A percentile compares a stretch with the other conserved stretches of the same genome.
These are phyloP conservation scores for Komagataella pastoris DNA, from an alignment of 805 yeast species.

Conservation along the genomic window DNA sequence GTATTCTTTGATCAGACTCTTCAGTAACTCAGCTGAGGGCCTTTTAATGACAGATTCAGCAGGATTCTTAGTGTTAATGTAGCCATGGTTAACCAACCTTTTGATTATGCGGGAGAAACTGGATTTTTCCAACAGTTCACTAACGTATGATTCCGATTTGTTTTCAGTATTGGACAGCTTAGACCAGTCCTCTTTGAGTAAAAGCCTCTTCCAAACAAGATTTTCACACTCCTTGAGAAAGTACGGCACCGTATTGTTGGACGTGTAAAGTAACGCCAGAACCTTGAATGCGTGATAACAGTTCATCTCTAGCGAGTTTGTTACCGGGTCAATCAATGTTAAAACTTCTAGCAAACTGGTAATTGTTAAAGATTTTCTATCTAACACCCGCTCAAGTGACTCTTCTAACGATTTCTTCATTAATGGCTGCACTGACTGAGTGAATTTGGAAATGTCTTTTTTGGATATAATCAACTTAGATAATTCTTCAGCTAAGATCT, in stretches of 20 bases:
- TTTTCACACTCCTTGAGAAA: slow-evolving; percentile 11
- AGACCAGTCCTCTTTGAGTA: slow-evolving; percentile 40
- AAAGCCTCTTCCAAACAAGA: slow-evolving; percentile 46
- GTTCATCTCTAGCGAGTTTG: slow-evolving; percentile 12
- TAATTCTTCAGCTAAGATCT: slow-evolving; percentile 5
- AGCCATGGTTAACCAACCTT: slow-evolving; percentile 3
- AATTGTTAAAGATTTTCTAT: slow-evolving; percentile 24
- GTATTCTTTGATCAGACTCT: not conserved
- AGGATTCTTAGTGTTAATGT: slow-evolving; percentile 1
- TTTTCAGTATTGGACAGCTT: slow-evolving; percentile 17
- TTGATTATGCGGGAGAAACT: slow-evolving; percentile 17
- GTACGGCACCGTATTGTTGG: slow-evolving; percentile 8
- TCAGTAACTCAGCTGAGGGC: not conserved
- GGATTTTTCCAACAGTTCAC: slow-evolving; percentile 6
- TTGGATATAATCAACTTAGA: slow-evolving; percentile 12
- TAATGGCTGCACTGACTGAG: slow-evolving; percentile 8
- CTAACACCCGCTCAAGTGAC: slow-evolving; percentile 17
- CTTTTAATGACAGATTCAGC: slow-evolving; percentile 2
- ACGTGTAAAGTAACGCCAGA: slow-evolving; percentile 25
- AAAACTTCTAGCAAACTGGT: slow-evolving; percentile 34
- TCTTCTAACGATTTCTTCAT: slow-evolving; percentile 12
- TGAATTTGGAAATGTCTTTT: slow-evolving; percentile 9
- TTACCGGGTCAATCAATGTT: slow-evolving; percentile 27
- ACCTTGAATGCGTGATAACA: slow-evolving; percentile 37
- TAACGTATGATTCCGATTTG: not conserved